Percentiles rank a stretch among this genome's conserved stretches.
phyloP scores from a whole-genome alignment of 1,284 basidiomycete species.

The Vanrija sp. region DNA sequence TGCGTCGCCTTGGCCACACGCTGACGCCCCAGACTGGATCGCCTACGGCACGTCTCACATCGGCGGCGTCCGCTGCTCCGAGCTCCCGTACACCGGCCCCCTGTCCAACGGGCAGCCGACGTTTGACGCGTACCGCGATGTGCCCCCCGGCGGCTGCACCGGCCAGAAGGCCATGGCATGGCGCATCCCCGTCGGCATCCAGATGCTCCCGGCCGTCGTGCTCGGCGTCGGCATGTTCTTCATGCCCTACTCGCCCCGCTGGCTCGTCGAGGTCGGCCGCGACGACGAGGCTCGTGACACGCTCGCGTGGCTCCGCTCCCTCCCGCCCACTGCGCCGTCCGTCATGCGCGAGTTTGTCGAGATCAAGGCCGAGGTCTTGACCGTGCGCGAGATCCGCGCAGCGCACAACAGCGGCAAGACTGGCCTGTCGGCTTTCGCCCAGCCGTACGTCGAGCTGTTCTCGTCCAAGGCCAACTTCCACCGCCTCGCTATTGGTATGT shows the following conservation, averaged over 20 bases:
- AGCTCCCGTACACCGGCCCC: constrained; percentile 24
- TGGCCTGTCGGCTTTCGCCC: neutral
- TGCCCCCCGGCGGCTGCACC: constrained; percentile 21
- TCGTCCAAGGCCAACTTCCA: constrained; percentile 14
- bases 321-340: constrained; percentile 16
- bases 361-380: constrained; percentile 28
- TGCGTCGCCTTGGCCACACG: constrained; percentile 1
- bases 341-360: constrained; percentile 31
- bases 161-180: constrained; percentile 33
- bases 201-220: constrained; percentile 36
- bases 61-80: constrained; percentile 19
- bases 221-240: constrained; percentile 22
- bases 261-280: constrained; percentile 27
- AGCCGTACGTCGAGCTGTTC: constrained; percentile 17
- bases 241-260: constrained; percentile 29
- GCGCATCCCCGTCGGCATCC: constrained; percentile 22
- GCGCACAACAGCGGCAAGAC: neutral
- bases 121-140: constrained; percentile 18
- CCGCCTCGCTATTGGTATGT: constrained; percentile 7
- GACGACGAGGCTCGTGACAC: constrained; percentile 25
- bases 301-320: constrained; percentile 26
- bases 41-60: constrained; percentile 23
- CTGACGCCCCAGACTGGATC: constrained; percentile 22
- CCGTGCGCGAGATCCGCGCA: constrained; percentile 9
- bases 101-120: constrained; percentile 6